Conservation (phyloP, 768 basidiomycete species). For the Lactarius indigo region DNA sequence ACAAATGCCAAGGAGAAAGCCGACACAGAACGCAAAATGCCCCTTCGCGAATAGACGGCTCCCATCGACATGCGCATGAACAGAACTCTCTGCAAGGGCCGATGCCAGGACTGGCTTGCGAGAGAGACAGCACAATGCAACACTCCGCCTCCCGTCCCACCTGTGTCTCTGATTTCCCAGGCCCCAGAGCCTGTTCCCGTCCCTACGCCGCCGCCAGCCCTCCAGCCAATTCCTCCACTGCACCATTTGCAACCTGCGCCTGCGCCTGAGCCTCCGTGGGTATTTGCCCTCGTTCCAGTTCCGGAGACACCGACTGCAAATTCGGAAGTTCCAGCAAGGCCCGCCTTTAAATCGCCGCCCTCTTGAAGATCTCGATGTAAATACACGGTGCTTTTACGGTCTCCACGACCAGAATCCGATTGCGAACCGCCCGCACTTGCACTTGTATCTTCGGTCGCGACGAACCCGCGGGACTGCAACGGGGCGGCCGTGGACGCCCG, state of each 20-base stretch:
- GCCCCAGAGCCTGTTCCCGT: slow-evolving; percentile 29
- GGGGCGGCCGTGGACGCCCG: slow-evolving; percentile 24
- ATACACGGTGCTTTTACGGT: slow-evolving; percentile 31
- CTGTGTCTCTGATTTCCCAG: slow-evolving; percentile 2
- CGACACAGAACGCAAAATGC: slow-evolving; percentile 82
- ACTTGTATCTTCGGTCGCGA: too few species aligned
- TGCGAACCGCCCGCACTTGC: neutral
- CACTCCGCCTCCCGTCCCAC: slow-evolving; percentile 24
- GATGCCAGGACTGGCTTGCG: slow-evolving; percentile 67
- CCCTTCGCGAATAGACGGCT: slow-evolving; percentile 80
- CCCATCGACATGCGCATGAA: slow-evolving; percentile 87
- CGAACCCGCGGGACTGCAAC: slow-evolving; percentile 17
- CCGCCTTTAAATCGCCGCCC: slow-evolving; percentile 62
- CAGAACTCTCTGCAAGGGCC: slow-evolving; percentile 68
- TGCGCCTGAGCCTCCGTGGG: slow-evolving; percentile 20
- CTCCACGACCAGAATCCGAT: slow-evolving; percentile 31
- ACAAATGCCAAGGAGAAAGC: slow-evolving; percentile 82
- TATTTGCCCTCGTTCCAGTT: slow-evolving; percentile 27
- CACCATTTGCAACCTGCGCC: slow-evolving; percentile 7
- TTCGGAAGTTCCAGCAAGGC: slow-evolving; percentile 33
- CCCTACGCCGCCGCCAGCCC: slow-evolving; percentile 24
- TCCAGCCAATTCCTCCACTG: slow-evolving; percentile 7
- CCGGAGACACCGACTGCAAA: slow-evolving; percentile 25
- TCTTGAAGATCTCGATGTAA: slow-evolving; percentile 50
- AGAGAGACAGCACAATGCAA: slow-evolving; percentile 46